phyloP scores from a whole-genome alignment of 2,329 filamentous ascomycete species.

The Acarospora socialis region DNA sequence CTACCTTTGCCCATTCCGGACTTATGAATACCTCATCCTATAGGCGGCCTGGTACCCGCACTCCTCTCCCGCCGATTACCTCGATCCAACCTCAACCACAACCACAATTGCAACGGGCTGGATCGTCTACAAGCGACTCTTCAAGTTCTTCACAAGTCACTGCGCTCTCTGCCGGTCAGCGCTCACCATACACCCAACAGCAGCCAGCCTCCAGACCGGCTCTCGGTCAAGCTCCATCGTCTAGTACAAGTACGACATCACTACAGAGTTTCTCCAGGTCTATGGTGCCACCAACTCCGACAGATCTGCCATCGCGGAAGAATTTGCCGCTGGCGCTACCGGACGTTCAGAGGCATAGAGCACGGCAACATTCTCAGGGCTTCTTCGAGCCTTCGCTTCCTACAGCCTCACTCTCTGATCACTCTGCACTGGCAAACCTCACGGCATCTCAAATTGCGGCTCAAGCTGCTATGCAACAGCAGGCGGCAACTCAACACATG shows the following conservation, averaged over 20 bases:
- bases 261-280: constrained; percentile 22
- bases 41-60: constrained; percentile 13
- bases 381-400: constrained; percentile 54
- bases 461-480: constrained; percentile 49
- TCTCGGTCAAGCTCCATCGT: constrained; percentile 16
- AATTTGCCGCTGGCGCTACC: constrained; percentile 21
- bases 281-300: constrained; percentile 25
- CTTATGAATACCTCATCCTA: constrained; percentile 13
- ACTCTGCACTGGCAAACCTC: constrained; percentile 29
- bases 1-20: too few relatives aligned
- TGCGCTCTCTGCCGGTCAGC: constrained; percentile 27
- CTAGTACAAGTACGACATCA: constrained; percentile 23
- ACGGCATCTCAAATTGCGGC: constrained; percentile 51
- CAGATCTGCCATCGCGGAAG: constrained; percentile 22
- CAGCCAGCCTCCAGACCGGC: constrained; percentile 18
- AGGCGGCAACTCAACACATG: constrained; percentile 24
- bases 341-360: constrained; percentile 28
- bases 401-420: constrained; percentile 30
- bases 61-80: constrained; percentile 10
- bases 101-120: constrained; percentile 19
- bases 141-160: constrained; percentile 32
- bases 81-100: constrained; percentile 1
- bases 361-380: constrained; percentile 46
- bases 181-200: constrained; percentile 23
- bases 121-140: constrained; percentile 32